Evolutionary conservation across 805 yeast genomes (phyloP).

Genomic region (Candida railenensis): DNA sequence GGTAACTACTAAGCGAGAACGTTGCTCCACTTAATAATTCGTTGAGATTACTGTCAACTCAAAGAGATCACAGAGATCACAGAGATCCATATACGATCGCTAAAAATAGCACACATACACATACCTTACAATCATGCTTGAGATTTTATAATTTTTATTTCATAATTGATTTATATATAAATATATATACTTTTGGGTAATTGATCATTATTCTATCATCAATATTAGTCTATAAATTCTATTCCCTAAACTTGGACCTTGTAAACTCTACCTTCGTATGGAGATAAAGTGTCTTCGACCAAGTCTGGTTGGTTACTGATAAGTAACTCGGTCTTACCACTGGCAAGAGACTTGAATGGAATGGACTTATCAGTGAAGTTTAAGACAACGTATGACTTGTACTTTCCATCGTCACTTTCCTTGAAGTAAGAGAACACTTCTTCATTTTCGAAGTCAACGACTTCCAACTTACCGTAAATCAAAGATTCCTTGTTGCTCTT

Average conservation of each 20-base stretch:
- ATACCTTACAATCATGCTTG: no score
- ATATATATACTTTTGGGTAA: no score
- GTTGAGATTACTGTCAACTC: no score
- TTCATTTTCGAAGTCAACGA: slow-evolving; percentile 43
- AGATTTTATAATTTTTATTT: no score
- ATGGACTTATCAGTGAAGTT: slow-evolving; percentile 39
- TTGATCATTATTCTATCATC: no score
- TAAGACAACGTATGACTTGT: slow-evolving; percentile 35
- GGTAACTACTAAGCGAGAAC: no score
- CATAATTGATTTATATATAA: no score
- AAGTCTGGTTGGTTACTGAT: slow-evolving; percentile 23
- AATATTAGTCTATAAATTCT: no score
- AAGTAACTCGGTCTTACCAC: slow-evolving; percentile 28
- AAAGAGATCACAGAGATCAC: no score
- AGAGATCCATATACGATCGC: no score
- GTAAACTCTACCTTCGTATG: slow-evolving; percentile 49
- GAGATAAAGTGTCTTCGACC: slow-evolving; percentile 26
- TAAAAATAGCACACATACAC: no score
- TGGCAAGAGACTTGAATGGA: slow-evolving; percentile 25
- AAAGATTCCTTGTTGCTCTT: slow-evolving; percentile 43
- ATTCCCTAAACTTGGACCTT: slow-evolving; percentile 11
- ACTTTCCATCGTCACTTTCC: slow-evolving; percentile 21
- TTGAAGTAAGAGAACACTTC: slow-evolving; percentile 44
- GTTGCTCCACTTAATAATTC: no score
- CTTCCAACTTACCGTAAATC: slow-evolving; percentile 45